Evolutionary conservation across 805 yeast genomes (phyloP), one percentile per base, ranked within the genome.

Genomic region (Kazachstania taianensis): DNA sequence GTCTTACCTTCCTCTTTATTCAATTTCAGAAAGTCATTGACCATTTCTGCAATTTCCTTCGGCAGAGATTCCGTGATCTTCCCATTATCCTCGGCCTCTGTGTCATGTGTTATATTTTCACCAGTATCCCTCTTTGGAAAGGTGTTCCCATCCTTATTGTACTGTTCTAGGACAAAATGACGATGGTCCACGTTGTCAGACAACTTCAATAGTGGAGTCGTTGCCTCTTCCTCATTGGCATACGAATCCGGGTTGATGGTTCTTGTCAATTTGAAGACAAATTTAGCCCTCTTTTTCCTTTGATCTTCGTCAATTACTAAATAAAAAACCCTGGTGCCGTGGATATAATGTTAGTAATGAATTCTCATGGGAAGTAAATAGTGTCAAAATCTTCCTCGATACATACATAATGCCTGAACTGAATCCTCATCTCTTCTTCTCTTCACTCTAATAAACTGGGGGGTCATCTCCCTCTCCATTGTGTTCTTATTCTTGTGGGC

Each of bases 401-500:
- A 52, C 66, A 31, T 49, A 63, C 66, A 47, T 48, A 87, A 66
- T 1, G 96, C 94, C 46, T 82, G 85, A 17, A 89, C 66, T 2
- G 96, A 94, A 46, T 84, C 96, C 49, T 85, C 92, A 36, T 75
- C 78, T 41, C 96, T 69, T 51, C 81, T 80, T 40, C 97, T 70
- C 59, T 92, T 89, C 53, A 89, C 81, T 40, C 96, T 70, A 29
- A 89, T 76, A 18, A 81, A 66, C 36, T 70, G 72, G 1, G 94
- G 94, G 2, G n/a, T n/a, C n/a, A n/a, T n/a, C n/a, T n/a, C n/a
- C n/a, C n/a, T n/a, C n/a, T n/a, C n/a, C n/a, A n/a, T n/a, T n/a
- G n/a, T n/a, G n/a, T n/a, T n/a, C n/a, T n/a, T n/a, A n/a, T n/a
- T n/a, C n/a, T n/a, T n/a, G n/a, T n/a, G n/a, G n/a, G n/a, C n/a